Evolutionary conservation across 2,329 filamentous ascomycete genomes (phyloP).

Genomic region (Tolypocladium guangdongense): DNA sequence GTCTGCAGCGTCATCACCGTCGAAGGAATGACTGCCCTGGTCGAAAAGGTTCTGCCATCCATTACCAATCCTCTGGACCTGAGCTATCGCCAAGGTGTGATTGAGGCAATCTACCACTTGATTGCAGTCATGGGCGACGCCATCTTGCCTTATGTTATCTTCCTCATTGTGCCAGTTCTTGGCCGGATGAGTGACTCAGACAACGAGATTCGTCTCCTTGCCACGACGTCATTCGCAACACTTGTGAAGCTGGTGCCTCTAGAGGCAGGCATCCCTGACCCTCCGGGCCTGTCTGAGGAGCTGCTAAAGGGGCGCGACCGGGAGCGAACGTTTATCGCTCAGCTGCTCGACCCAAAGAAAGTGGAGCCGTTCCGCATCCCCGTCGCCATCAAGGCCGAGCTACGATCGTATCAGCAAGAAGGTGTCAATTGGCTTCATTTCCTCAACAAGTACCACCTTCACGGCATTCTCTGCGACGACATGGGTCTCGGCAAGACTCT

Average conservation of each 20-base stretch:
- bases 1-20: constrained; percentile 95
- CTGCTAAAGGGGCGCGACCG: constrained; percentile 82
- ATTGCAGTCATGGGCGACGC: constrained; percentile 97
- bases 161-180: constrained; percentile 92
- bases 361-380: constrained; percentile 90
- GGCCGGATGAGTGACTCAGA: constrained; percentile 98
- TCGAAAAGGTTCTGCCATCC: constrained; percentile 83
- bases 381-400: constrained; percentile 90
- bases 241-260: constrained; percentile 94
- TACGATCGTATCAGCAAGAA: constrained; percentile 95
- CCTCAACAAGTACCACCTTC: constrained; percentile 93
- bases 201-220: constrained; percentile 85
- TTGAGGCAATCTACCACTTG: constrained; percentile 91
- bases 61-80: constrained; percentile 87
- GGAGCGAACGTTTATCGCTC: constrained; percentile 91
- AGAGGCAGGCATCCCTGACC: constrained; percentile 94
- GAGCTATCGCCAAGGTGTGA: constrained; percentile 81
- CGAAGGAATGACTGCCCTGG: constrained; percentile 89
- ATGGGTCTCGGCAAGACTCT: constrained; percentile 98
- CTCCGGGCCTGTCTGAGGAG: constrained; percentile 81
- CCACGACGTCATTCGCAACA: constrained; percentile 94
- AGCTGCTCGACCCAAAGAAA: constrained; percentile 94
- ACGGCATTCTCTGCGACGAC: constrained; percentile 96
- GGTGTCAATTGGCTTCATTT: constrained; percentile 98
- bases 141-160: constrained; percentile 95